Evolutionary conservation across 805 yeast species (phyloP).

Genomic region (Hanseniaspora hatyaiensis): DNA sequence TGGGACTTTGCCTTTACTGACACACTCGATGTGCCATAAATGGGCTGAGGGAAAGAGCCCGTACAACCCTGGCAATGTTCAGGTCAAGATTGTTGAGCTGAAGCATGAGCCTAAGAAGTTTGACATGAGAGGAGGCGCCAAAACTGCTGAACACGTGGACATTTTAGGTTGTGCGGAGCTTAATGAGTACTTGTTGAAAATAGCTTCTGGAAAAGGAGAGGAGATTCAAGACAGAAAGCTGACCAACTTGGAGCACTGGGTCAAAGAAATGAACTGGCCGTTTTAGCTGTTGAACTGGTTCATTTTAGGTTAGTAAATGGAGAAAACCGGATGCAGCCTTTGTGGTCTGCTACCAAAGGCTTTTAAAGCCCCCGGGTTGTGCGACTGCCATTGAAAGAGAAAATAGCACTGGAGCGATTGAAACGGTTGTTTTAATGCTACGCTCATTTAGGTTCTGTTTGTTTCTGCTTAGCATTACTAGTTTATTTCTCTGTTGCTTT

Average conservation of each 20-base stretch:
- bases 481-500: too few species aligned
- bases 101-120: constrained; percentile 85
- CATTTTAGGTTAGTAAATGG: background rate
- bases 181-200: constrained; percentile 70
- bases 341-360: too few species aligned
- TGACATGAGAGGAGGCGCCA: constrained; percentile 94
- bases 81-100: constrained; percentile 78
- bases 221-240: constrained; percentile 47
- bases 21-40: constrained; percentile 84
- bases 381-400: too few species aligned
- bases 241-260: constrained; percentile 55
- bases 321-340: too few species aligned
- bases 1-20: constrained; percentile 79
- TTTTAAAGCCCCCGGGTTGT: too few species aligned
- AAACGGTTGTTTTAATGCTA: too few species aligned
- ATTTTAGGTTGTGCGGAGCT: constrained; percentile 85
- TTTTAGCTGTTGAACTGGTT: constrained; percentile 17
- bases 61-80: constrained; percentile 66
- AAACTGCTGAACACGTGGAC: constrained; percentile 96
- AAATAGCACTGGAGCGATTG: too few species aligned
- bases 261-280: constrained; percentile 41
- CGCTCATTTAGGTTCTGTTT: too few species aligned
- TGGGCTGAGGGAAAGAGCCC: constrained; percentile 60
- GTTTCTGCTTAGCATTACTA: too few species aligned
- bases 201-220: constrained; percentile 73